Evolutionary conservation across 208 protist species (phyloP).

Genomic region (Acanthamoeba triangularis): DNA sequence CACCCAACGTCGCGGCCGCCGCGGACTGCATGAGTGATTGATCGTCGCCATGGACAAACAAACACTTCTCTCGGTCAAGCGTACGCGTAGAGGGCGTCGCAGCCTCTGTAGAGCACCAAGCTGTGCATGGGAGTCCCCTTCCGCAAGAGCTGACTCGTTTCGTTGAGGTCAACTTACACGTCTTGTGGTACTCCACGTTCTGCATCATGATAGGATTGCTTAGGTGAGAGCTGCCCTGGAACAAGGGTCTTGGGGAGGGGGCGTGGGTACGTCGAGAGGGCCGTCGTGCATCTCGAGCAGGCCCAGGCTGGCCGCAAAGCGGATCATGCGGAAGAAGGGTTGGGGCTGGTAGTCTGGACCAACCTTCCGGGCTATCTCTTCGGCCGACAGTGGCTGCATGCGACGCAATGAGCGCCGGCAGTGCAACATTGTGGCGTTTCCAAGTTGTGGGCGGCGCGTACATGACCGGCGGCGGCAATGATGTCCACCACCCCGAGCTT

Average conservation of each 20-base stretch:
- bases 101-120: not conserved
- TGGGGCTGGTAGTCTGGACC: not conserved
- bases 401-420: not conserved
- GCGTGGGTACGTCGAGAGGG: not conserved
- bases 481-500: not conserved
- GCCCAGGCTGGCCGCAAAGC: not conserved
- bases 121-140: not conserved
- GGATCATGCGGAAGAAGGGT: not conserved
- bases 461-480: not conserved
- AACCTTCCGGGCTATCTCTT: not conserved
- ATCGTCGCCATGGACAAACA: not conserved
- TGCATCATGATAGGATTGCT: not conserved
- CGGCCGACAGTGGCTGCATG: not conserved
- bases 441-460: not conserved
- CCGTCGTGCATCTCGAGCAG: not conserved
- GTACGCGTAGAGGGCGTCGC: not conserved
- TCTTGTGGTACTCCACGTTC: conserved; percentile 29
- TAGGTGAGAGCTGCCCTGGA: not conserved
- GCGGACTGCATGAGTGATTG: not conserved
- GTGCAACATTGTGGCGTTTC: not conserved
- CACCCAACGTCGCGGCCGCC: not conserved
- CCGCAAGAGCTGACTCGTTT: not conserved
- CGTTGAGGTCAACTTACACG: not conserved
- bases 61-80: not conserved
- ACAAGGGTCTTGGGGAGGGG: not conserved